Percentiles rank a stretch among this genome's conserved stretches.
phyloP scores from a whole-genome alignment of 257 asterid species.

The Solanum chilense region DNA sequence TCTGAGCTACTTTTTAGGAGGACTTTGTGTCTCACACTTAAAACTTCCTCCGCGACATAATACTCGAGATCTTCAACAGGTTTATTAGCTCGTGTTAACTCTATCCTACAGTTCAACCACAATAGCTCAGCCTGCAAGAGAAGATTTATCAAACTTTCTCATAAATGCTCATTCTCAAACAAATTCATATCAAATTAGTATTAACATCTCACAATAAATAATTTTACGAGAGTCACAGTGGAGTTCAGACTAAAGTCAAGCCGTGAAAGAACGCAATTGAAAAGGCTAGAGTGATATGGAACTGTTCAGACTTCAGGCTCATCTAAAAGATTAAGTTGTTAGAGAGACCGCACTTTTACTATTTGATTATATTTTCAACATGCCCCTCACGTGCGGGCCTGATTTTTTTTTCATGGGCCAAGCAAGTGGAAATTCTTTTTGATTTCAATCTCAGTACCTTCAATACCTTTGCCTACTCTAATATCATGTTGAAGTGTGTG shows the following conservation, averaged over 20 bases:
- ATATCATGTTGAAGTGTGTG: too few species aligned
- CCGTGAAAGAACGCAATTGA: not conserved
- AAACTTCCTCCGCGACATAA: constrained; percentile 8
- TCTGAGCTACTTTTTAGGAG: constrained; percentile 16
- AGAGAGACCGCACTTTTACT: too few species aligned
- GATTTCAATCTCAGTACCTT: too few species aligned
- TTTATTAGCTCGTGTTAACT: constrained; percentile 33
- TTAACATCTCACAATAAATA: not conserved
- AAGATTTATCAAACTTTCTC: constrained; percentile 7
- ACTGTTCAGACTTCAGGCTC: not conserved
- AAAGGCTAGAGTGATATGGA: not conserved
- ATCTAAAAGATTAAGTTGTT: too few species aligned
- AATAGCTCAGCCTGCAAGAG: constrained; percentile 63
- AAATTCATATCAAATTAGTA: not conserved
- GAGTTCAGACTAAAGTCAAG: not conserved
- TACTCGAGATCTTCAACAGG: constrained; percentile 30
- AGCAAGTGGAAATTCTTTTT: too few species aligned
- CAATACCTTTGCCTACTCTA: too few species aligned
- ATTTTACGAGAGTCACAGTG: not conserved
- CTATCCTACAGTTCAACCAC: constrained; percentile 40
- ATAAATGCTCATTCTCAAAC: constrained; percentile 1
- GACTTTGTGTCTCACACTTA: constrained; percentile 4
- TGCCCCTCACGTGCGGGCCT: too few species aligned
- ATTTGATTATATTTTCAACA: too few species aligned
- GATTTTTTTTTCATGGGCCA: too few species aligned